phyloP scores from a whole-genome alignment of 208 protist species.

The Porcisia hertigi region DNA sequence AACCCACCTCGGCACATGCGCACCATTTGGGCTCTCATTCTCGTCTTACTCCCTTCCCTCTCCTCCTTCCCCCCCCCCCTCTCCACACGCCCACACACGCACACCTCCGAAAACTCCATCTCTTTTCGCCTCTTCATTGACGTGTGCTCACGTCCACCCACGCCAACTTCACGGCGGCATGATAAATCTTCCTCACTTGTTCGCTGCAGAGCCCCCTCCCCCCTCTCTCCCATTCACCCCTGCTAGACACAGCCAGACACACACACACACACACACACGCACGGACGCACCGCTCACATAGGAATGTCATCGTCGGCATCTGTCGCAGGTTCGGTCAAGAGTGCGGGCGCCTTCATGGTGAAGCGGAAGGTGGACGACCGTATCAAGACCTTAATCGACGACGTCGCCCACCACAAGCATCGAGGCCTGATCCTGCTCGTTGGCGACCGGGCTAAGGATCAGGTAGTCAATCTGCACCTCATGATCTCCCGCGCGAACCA shows the following conservation, averaged over 20 bases:
- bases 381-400: slow-evolving; percentile 96
- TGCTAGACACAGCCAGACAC: not conserved
- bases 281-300: not conserved
- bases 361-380: slow-evolving; percentile 95
- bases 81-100: not conserved
- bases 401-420: slow-evolving; percentile 95
- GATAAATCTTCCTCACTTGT: too few species aligned
- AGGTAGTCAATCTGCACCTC: slow-evolving; percentile 98
- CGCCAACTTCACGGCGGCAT: too few species aligned
- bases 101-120: not conserved
- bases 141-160: too few species aligned
- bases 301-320: slow-evolving; percentile 37
- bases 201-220: not conserved
- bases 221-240: not conserved
- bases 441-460: slow-evolving; percentile 97
- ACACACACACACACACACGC: not conserved
- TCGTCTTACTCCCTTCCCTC: not conserved
- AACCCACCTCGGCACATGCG: not conserved
- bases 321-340: slow-evolving; percentile 38
- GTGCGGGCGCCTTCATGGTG: slow-evolving; percentile 34
- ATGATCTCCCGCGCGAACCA: slow-evolving; percentile 98
- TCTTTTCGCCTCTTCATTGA: not conserved
- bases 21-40: not conserved
- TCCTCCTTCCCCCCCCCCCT: not conserved
- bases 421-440: slow-evolving; percentile 98